phyloP scores from a whole-genome alignment of 352 stramenopile genomes.

The Phytophthora nicotianae region DNA sequence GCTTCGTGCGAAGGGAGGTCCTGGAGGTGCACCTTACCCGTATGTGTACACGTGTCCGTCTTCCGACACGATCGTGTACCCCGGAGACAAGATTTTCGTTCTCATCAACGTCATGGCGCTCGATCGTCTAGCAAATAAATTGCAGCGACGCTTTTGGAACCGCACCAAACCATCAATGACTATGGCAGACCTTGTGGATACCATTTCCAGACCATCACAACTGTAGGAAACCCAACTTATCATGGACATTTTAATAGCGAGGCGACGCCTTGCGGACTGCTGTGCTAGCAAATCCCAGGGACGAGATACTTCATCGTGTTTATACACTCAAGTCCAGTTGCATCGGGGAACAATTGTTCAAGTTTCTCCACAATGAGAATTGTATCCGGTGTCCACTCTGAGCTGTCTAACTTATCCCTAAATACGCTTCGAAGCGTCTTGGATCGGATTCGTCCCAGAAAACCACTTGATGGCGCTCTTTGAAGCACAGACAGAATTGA shows the following conservation, averaged over 20 bases:
- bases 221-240: conserved; percentile 17
- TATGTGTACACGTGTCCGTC: conserved; percentile 87
- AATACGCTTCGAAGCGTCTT: background rate
- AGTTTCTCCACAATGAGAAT: background rate
- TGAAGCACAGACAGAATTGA: background rate
- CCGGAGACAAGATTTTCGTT: conserved; percentile 82
- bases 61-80: conserved; percentile 62
- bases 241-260: too few species aligned
- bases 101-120: conserved; percentile 78
- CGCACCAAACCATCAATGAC: conserved; percentile 31
- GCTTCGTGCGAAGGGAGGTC: conserved; percentile 57
- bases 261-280: background rate
- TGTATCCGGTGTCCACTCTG: background rate
- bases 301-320: background rate
- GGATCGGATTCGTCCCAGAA: background rate
- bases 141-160: conserved; percentile 74
- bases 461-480: background rate
- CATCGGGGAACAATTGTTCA: background rate
- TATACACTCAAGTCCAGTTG: background rate
- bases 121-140: conserved; percentile 75
- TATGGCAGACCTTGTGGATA: conserved; percentile 32
- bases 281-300: background rate
- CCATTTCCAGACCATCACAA: conserved; percentile 19
- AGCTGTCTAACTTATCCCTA: background rate
- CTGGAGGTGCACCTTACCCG: conserved; percentile 57